phyloP scores from a whole-genome alignment of 345 rosid species.

The Salix viminalis region DNA sequence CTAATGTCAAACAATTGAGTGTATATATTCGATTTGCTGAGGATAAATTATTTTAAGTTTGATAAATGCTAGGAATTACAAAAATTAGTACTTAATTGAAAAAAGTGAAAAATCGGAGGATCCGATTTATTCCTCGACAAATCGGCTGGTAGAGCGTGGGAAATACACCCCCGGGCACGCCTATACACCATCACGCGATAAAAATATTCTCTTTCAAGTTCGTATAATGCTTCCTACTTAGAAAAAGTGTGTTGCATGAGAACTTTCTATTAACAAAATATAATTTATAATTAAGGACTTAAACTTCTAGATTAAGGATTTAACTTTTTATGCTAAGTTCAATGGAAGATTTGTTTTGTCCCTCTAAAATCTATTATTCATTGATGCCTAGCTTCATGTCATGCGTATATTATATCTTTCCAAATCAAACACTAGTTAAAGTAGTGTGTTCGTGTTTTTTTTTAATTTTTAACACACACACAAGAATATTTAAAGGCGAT shows the following conservation, averaged over 20 bases:
- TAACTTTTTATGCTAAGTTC: not conserved
- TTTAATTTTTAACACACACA: too few species aligned
- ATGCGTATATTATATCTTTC: not conserved
- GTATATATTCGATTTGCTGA: not conserved
- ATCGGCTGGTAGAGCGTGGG: not conserved
- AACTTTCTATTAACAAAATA: not conserved
- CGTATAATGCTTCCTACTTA: not conserved
- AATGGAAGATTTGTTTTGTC: not conserved
- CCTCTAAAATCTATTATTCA: not conserved
- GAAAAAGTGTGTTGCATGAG: not conserved
- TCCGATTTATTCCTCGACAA: not conserved
- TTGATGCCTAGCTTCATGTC: not conserved
- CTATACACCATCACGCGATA: not conserved
- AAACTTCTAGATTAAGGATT: not conserved
- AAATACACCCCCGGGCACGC: not conserved
- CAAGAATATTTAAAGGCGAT: not conserved
- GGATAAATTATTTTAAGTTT: not conserved
- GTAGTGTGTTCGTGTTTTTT: not conserved
- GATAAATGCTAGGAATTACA: not conserved
- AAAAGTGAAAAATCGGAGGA: not conserved
- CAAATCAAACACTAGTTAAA: not conserved
- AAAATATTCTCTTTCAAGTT: not conserved
- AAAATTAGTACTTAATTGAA: not conserved
- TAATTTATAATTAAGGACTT: not conserved
- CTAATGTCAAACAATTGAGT: too few species aligned